Conservation (phyloP, 2,329 filamentous ascomycete genomes). For the Zasmidium cellare region DNA sequence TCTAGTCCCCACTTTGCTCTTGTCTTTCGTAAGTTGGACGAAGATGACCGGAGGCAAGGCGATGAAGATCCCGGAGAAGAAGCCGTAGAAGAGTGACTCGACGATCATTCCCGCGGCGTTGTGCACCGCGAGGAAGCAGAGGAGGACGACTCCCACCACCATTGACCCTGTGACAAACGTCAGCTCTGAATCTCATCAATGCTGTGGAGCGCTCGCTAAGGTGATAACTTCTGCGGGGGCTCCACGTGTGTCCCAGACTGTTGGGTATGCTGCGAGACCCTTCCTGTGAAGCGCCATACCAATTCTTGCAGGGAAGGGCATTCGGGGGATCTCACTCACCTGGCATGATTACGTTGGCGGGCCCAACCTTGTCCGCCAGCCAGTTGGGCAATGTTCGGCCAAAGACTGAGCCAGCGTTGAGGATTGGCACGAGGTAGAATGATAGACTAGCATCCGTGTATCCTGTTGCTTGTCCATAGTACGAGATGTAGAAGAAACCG, state of each 20-base stretch:
- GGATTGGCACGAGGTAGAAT: slow-evolving; percentile 46
- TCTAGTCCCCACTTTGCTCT: slow-evolving; percentile 42
- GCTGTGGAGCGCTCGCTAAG: no score
- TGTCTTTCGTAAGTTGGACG: slow-evolving; percentile 41
- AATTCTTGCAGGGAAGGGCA: not conserved
- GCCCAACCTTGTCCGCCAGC: slow-evolving; percentile 40
- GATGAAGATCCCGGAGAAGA: slow-evolving; percentile 47
- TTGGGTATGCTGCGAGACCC: no score
- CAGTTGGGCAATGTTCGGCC: slow-evolving; percentile 42
- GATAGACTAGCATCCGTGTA: slow-evolving; percentile 36
- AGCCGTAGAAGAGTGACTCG: slow-evolving; percentile 41
- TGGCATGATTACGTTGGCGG: slow-evolving; percentile 38
- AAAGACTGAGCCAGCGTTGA: slow-evolving; percentile 44
- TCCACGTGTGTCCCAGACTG: not conserved
- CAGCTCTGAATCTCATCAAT: not conserved
- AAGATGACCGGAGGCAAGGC: slow-evolving; percentile 44
- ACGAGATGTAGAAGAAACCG: slow-evolving; percentile 34
- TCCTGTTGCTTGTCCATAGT: slow-evolving; percentile 34
- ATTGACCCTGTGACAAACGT: slow-evolving; percentile 25
- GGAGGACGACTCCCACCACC: slow-evolving; percentile 36
- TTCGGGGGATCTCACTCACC: slow-evolving; percentile 13
- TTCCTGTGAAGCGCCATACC: not conserved
- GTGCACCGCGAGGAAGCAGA: slow-evolving; percentile 40
- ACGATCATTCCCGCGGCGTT: slow-evolving; percentile 37
- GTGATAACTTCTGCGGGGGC: not conserved